A percentile compares a stretch with the other conserved stretches of the same genome.
These are phyloP conservation scores for Lasiodiplodia citricola DNA, from an alignment of 2,329 filamentous ascomycete genomes.

Conservation along the genomic window DNA sequence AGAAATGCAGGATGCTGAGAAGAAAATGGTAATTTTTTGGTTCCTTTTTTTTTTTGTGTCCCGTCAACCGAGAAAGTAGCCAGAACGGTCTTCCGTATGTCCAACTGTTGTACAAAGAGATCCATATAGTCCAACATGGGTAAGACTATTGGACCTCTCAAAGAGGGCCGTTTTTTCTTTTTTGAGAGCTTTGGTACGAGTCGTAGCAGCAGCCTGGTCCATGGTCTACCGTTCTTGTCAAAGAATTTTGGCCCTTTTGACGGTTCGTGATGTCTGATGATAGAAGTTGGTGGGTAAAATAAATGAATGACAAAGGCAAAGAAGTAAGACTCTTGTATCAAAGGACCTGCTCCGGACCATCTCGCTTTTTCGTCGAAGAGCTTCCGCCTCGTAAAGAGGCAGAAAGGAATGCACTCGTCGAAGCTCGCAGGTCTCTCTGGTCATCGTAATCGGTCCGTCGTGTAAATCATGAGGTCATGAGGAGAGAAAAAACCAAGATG, in stretches of 20 bases:
- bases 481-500: neutral
- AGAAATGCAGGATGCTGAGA: slow-evolving; percentile 14
- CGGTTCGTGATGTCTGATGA: slow-evolving; percentile 11
- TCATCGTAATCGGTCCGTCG: slow-evolving; percentile 10
- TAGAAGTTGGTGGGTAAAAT: neutral
- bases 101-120: slow-evolving; percentile 21
- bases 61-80: neutral
- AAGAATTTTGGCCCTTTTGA: neutral
- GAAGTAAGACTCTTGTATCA: slow-evolving; percentile 15
- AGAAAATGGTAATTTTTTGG: slow-evolving; percentile 1
- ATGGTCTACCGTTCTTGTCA: slow-evolving; percentile 2
- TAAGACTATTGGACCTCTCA: neutral
- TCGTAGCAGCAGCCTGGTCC: slow-evolving; percentile 12
- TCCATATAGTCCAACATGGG: neutral
- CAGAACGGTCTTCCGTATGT: slow-evolving; percentile 10
- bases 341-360: slow-evolving; percentile 14
- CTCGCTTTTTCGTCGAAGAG: neutral
- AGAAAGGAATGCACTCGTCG: slow-evolving; percentile 7
- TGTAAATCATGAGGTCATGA: slow-evolving; percentile 14
- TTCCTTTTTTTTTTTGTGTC: neutral
- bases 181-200: slow-evolving; percentile 1
- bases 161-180: neutral
- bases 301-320: slow-evolving; percentile 1
- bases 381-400: neutral
- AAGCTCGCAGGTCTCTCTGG: slow-evolving; percentile 5